phyloP scores from a whole-genome alignment of 345 rosid genomes.

The Camelina neglecta region DNA sequence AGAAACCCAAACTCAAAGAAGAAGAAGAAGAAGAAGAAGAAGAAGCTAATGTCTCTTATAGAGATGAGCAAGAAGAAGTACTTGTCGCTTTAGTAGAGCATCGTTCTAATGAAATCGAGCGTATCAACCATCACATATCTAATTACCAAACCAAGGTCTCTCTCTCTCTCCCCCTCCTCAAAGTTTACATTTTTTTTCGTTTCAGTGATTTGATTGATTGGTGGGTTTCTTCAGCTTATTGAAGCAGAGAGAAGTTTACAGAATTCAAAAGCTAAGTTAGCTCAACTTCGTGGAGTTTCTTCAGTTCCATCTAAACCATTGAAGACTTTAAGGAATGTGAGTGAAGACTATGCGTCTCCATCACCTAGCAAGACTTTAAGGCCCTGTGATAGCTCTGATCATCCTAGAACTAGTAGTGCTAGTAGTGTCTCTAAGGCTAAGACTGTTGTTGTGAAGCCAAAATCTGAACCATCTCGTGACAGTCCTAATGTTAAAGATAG shows the following conservation, averaged over 20 bases:
- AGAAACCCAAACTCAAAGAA: conserved; percentile 17
- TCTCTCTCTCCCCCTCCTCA: background rate
- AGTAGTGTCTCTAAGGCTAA: conserved; percentile 36
- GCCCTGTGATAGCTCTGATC: conserved; percentile 54
- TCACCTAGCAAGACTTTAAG: conserved; percentile 52
- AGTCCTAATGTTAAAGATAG: conserved; percentile 49
- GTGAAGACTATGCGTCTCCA: conserved; percentile 36
- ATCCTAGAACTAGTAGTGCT: conserved; percentile 30
- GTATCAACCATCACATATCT: conserved; percentile 64
- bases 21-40: conserved; percentile 23
- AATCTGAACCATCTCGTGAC: conserved; percentile 50
- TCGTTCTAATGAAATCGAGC: conserved; percentile 66
- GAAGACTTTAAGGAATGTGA: conserved; percentile 40
- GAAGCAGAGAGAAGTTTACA: conserved; percentile 66
- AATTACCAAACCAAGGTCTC: conserved; percentile 79
- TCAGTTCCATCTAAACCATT: conserved; percentile 43
- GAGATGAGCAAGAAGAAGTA: conserved; percentile 70
- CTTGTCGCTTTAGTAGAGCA: conserved; percentile 78
- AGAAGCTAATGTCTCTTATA: conserved; percentile 39
- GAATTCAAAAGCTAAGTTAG: conserved; percentile 61
- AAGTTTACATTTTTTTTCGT: background rate
- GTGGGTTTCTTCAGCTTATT: conserved; percentile 52
- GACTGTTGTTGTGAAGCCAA: conserved; percentile 43
- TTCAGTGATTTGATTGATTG: conserved; percentile 6
- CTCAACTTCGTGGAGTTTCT: conserved; percentile 53